A percentile compares a stretch with the other conserved stretches of the same genome.
phyloP scores from a whole-genome alignment of 2,329 filamentous ascomycete species.

The Aspergillus hortae region DNA sequence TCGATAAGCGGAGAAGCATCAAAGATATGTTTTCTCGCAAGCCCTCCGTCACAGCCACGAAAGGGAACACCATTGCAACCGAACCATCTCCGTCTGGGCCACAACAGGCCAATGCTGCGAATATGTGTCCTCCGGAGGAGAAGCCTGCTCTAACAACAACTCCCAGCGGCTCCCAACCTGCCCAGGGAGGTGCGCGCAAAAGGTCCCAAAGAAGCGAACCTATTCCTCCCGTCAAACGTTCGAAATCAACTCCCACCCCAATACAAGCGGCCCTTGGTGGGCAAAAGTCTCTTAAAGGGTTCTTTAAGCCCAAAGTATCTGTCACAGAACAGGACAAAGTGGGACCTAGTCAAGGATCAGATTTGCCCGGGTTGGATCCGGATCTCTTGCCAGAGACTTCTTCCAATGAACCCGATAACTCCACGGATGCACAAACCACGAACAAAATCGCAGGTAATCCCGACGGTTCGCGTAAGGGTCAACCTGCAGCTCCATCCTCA shows the following conservation, averaged over 20 bases:
- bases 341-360: neutral
- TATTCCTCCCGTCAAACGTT: constrained; percentile 44
- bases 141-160: neutral
- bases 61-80: neutral
- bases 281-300: constrained; percentile 68
- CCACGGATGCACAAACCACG: neutral
- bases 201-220: constrained; percentile 35
- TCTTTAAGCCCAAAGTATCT: constrained; percentile 66
- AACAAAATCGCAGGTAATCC: neutral
- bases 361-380: too few relatives aligned
- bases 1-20: constrained; percentile 78
- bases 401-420: neutral
- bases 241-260: constrained; percentile 41
- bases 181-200: constrained; percentile 28
- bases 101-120: neutral
- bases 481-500: constrained; percentile 3
- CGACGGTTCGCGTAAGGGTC: neutral
- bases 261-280: constrained; percentile 39
- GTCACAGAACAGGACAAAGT: neutral
- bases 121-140: neutral
- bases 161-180: neutral
- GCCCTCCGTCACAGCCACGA: constrained; percentile 28
- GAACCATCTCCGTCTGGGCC: neutral
- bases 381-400: neutral
- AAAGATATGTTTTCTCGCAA: constrained; percentile 84